Evolutionary conservation across 2,329 filamentous ascomycete species (phyloP).

Genomic region (Pyrenochaeta sp.): DNA sequence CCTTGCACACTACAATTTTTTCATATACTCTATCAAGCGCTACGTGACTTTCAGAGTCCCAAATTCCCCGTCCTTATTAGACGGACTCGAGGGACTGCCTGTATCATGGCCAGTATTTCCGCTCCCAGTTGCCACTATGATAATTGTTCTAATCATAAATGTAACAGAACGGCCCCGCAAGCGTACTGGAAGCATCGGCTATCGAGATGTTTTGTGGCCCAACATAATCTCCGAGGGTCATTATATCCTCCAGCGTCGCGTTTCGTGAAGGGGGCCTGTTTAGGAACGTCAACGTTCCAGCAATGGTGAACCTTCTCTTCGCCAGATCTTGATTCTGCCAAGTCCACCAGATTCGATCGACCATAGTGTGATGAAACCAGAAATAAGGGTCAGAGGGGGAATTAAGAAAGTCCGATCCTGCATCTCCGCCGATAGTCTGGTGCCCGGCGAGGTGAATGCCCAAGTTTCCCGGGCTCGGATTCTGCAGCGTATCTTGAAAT

Average conservation of each 20-base stretch:
- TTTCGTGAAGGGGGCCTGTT: conserved; percentile 53
- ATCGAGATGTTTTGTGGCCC: conserved; percentile 40
- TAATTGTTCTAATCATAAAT: too few species aligned
- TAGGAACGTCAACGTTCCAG: conserved; percentile 54
- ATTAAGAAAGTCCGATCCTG: conserved; percentile 49
- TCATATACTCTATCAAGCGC: too few species aligned
- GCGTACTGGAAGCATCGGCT: conserved; percentile 50
- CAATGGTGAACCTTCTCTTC: conserved; percentile 48
- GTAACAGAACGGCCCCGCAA: conserved; percentile 55
- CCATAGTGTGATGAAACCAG: conserved; percentile 57
- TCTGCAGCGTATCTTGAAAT: conserved; percentile 50
- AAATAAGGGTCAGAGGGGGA: conserved; percentile 57
- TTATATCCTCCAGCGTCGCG: conserved; percentile 53
- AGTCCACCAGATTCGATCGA: conserved; percentile 58
- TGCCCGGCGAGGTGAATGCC: conserved; percentile 57
- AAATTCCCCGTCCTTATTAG: too few species aligned
- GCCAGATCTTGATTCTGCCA: conserved; percentile 57
- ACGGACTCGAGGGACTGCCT: too few species aligned
- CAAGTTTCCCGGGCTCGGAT: conserved; percentile 34
- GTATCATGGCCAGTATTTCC: too few species aligned
- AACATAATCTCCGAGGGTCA: conserved; percentile 48
- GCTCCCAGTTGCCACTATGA: too few species aligned
- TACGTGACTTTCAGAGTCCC: too few species aligned
- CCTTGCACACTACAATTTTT: too few species aligned
- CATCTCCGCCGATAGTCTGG: conserved; percentile 31